Conservation (phyloP, 139 green algal genomes). For the Auxenochlorella pyrenoidosa region DNA sequence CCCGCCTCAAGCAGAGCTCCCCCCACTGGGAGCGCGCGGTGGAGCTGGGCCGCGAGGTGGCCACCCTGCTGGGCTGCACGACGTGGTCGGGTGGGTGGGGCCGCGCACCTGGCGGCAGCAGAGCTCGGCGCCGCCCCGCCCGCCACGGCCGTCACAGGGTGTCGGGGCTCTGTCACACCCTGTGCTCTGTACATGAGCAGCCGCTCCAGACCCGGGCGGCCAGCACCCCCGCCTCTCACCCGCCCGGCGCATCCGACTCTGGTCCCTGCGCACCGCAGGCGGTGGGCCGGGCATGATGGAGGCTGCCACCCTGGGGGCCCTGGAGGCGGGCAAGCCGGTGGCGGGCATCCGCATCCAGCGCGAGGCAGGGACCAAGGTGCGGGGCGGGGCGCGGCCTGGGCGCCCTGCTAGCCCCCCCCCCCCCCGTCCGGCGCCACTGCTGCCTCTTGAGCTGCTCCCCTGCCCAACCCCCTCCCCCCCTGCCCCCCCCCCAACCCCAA, state of each 20-base stretch:
- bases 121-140: background rate
- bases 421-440: too few species aligned
- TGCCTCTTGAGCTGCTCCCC: background rate
- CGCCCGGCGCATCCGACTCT: too few species aligned
- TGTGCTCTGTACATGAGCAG: too few species aligned
- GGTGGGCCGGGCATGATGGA: slow-evolving; percentile 82
- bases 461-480: background rate
- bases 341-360: slow-evolving; percentile 72
- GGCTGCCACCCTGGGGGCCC: background rate
- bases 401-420: too few species aligned
- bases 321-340: slow-evolving; percentile 57
- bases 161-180: too few species aligned
- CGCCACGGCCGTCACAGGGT: too few species aligned
- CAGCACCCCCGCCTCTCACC: too few species aligned
- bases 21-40: slow-evolving; percentile 53
- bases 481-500: background rate
- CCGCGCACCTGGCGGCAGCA: background rate
- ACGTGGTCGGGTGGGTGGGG: slow-evolving; percentile 61
- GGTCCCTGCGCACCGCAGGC: too few species aligned
- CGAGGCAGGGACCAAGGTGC: slow-evolving; percentile 70
- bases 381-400: too few species aligned
- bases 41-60: slow-evolving; percentile 52
- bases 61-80: slow-evolving; percentile 65
- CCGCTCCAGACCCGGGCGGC: too few species aligned
- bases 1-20: slow-evolving; percentile 55